Evolutionary conservation across 768 basidiomycete species (phyloP).

Genomic region (Amanita fuliginea): DNA sequence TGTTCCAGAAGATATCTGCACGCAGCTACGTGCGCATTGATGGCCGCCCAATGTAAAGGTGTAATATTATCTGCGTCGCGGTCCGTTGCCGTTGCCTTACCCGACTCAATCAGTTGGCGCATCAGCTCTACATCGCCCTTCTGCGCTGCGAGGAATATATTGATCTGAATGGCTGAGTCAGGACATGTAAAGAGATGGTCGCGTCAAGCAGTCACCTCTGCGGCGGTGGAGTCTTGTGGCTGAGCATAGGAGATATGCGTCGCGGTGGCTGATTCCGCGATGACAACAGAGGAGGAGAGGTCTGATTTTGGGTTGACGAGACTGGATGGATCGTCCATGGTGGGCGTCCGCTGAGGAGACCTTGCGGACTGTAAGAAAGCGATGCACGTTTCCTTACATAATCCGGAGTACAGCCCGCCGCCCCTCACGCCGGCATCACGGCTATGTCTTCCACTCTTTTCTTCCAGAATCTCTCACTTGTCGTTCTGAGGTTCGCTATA

Average conservation of each 20-base stretch:
- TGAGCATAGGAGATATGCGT: conserved; percentile 38
- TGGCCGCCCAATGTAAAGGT: conserved; percentile 96
- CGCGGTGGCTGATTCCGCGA: conserved; percentile 32
- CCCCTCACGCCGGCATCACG: neutral
- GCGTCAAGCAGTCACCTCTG: conserved; percentile 25
- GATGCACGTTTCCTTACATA: neutral
- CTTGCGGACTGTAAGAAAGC: no score
- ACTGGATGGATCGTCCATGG: conserved; percentile 25
- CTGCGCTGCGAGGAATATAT: conserved; percentile 80
- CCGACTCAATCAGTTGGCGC: conserved; percentile 58
- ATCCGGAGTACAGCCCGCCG: neutral
- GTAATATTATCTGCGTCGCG: conserved; percentile 89
- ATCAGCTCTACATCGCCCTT: conserved; percentile 68
- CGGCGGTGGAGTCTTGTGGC: conserved; percentile 21
- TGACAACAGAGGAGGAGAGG: conserved; percentile 38
- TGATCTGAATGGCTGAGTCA: conserved; percentile 25
- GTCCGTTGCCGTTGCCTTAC: conserved; percentile 61
- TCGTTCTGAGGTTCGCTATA: neutral
- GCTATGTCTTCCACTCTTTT: neutral
- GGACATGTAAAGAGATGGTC: neutral
- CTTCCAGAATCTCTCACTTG: neutral
- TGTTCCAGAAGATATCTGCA: conserved; percentile 84
- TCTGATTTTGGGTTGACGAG: conserved; percentile 37
- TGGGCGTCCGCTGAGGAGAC: neutral
- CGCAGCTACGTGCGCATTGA: conserved; percentile 87